Evolutionary conservation across 2,329 filamentous ascomycete species (phyloP).

Genomic region (Amylocarpus encephaloides): DNA sequence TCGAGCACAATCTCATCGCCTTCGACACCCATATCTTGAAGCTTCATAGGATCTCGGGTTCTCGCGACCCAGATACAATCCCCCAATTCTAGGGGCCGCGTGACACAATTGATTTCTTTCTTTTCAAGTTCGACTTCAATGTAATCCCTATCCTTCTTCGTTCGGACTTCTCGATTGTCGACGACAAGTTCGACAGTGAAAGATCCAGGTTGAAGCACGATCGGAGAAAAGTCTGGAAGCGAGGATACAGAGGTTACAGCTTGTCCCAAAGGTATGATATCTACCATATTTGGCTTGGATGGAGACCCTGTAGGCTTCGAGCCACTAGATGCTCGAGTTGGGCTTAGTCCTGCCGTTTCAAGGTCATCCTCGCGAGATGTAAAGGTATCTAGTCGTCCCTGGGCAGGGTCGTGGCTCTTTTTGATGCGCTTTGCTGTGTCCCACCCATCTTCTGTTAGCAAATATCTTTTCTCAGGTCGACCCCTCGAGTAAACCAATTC

Average conservation of each 20-base stretch:
- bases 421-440: conserved; percentile 63
- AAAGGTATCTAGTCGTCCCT: conserved; percentile 16
- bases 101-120: conserved; percentile 57
- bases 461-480: conserved; percentile 60
- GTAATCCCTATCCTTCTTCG: conserved; percentile 69
- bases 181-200: conserved; percentile 70
- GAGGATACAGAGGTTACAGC: conserved; percentile 13
- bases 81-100: conserved; percentile 64
- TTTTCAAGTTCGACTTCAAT: conserved; percentile 66
- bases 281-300: neutral
- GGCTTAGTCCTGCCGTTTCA: neutral
- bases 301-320: neutral
- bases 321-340: conserved; percentile 5
- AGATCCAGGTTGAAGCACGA: conserved; percentile 54
- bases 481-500: conserved; percentile 68
- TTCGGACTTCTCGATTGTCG: conserved; percentile 68
- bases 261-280: conserved; percentile 26
- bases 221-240: conserved; percentile 45
- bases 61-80: conserved; percentile 78
- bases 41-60: conserved; percentile 51
- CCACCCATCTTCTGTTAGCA: conserved; percentile 71
- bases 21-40: conserved; percentile 51
- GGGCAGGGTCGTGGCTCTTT: conserved; percentile 33
- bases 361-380: conserved; percentile 1
- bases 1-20: conserved; percentile 69